Evolutionary conservation across 345 rosid species (phyloP), one percentile per base, ranked within the genome.

Genomic region (Kernera saxatilis): DNA sequence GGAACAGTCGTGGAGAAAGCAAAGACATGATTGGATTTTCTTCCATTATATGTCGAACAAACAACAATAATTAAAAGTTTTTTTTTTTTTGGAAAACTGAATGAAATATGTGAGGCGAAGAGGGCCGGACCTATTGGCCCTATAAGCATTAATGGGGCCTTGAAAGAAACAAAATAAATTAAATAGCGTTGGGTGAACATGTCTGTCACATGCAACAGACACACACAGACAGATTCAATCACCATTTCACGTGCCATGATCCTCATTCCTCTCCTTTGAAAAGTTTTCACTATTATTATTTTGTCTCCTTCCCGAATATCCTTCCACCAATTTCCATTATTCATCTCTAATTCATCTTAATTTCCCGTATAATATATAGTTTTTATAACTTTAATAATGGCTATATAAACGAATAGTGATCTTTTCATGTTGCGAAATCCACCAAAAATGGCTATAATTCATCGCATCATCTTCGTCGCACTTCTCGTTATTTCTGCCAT

Each of bases 401-500:
- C 63, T 64, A 73, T 73, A 74, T 39, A 50, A 59, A 50, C 73
- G 15, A 33, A 10, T 57, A 18, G 27, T 48, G 19, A 44, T 64
- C 55, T 51, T 50, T 40, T 19, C 64, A 74, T 17, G 45, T 49
- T 40, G 29, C 72, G 48, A 53, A 26, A 32, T 18, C 52, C 59
- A 18, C 46, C 23, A 57, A 73, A 73, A 80, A 86, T 87, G 83
- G 70, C 39, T 25, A 10, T 33, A 10, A 30, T 23, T 52, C 51
- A 67, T n/a, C 22, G 33, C 45, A 22, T 48, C 46, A 45, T 69
- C 71, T 53, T 81, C 67, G 68, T 78, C 21, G 66, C 82, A n/a
- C 61, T 85, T 26, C 78, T 76, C n/a, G n/a, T n/a, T n/a, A n/a
- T n/a, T n/a, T n/a, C n/a, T 26, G 84, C 43, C n/a, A 8, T 30